phyloP scores from a whole-genome alignment of 352 stramenopile species.

The Thalassiosira sp. region DNA sequence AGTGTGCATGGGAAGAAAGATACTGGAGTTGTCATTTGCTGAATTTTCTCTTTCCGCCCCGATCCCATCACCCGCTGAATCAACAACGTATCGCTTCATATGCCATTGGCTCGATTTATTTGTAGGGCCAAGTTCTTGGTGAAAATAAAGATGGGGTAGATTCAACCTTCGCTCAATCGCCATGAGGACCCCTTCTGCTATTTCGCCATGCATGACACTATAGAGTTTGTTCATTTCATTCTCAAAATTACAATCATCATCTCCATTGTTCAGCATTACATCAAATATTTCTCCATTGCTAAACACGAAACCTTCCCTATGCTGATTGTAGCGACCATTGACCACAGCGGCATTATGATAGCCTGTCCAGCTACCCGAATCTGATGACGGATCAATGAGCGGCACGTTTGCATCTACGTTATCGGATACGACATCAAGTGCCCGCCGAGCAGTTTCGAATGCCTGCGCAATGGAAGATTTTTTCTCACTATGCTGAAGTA shows the following conservation, averaged over 20 bases:
- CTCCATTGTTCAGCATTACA: conserved; percentile 6
- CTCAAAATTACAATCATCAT: conserved; percentile 28
- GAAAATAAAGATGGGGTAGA: conserved; percentile 59
- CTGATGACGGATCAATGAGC: conserved; percentile 48
- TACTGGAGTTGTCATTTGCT: conserved; percentile 1
- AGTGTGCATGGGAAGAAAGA: conserved; percentile 70
- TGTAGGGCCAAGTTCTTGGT: conserved; percentile 58
- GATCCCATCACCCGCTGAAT: conserved; percentile 1
- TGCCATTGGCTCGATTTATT: conserved; percentile 74
- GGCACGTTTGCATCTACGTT: neutral
- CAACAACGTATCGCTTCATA: conserved; percentile 69
- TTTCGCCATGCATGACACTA: conserved; percentile 52
- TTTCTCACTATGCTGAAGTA: neutral
- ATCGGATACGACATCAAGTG: conserved; percentile 19
- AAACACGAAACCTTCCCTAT: conserved; percentile 77
- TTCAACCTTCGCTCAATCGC: conserved; percentile 60
- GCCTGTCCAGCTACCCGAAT: conserved; percentile 64
- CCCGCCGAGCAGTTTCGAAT: conserved; percentile 26
- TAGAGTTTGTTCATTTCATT: conserved; percentile 50
- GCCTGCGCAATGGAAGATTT: conserved; percentile 5
- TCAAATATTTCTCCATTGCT: conserved; percentile 65
- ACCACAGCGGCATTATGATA: conserved; percentile 58
- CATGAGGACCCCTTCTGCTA: conserved; percentile 49
- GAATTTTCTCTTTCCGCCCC: neutral
- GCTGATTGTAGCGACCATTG: conserved; percentile 69